Percentiles rank a stretch among this genome's conserved stretches.
These are phyloP conservation scores for Carex myosuroides DNA, from an alignment of 176 grass and related monocot species.

Conservation along the genomic window DNA sequence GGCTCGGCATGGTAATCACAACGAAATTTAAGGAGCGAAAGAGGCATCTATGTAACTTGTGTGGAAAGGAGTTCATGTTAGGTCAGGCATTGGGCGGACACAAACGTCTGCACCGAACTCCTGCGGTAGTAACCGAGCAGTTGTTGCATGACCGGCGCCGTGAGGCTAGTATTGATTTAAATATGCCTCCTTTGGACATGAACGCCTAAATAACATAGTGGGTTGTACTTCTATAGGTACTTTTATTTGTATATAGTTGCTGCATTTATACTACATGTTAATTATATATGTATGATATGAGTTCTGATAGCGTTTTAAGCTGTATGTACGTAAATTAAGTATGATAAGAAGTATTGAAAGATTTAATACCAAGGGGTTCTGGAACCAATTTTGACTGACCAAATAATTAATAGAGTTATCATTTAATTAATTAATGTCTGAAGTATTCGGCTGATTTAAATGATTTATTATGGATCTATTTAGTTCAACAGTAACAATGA, in stretches of 20 bases:
- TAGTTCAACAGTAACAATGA: background rate
- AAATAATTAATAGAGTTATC: too few species aligned
- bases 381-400: too few species aligned
- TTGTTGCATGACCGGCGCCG: background rate
- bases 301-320: background rate
- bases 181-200: background rate
- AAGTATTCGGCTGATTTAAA: background rate
- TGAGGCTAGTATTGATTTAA: background rate
- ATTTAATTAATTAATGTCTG: background rate
- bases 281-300: background rate
- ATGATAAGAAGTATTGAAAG: background rate
- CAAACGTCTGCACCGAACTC: slow-evolving; percentile 57
- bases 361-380: too few species aligned
- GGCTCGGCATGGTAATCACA: slow-evolving; percentile 22
- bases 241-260: background rate
- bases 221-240: background rate
- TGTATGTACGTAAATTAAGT: background rate
- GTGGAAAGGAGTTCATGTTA: slow-evolving; percentile 70
- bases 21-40: slow-evolving; percentile 3
- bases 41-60: slow-evolving; percentile 71
- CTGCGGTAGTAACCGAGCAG: background rate
- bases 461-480: background rate
- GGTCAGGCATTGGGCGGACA: slow-evolving; percentile 87
- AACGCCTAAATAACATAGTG: background rate
- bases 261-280: background rate